Percentiles rank a stretch among this genome's conserved stretches.
These are phyloP conservation scores for Zea luxurians DNA, from an alignment of 176 grass and related monocot genomes.

Conservation along the genomic window DNA sequence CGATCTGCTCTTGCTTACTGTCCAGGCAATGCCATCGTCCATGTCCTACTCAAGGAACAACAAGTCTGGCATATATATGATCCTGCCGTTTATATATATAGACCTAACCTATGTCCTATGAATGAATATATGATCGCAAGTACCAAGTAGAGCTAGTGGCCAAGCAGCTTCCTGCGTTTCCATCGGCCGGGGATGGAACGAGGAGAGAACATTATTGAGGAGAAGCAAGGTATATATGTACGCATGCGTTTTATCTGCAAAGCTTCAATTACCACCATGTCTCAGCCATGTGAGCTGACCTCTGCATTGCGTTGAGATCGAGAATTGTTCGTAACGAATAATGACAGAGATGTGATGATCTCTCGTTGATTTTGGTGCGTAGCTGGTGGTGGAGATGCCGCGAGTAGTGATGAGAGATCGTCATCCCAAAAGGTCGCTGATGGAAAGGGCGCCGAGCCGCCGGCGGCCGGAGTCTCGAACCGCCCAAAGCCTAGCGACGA, in stretches of 20 bases:
- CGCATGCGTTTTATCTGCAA: too few species aligned
- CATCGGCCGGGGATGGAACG: conserved; percentile 22
- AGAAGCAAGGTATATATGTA: conserved; percentile 5
- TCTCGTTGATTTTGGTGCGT: too few species aligned
- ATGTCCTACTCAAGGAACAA: conserved; percentile 43
- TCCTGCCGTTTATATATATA: neutral
- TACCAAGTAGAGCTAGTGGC: neutral
- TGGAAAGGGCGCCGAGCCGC: neutral
- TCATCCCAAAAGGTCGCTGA: neutral
- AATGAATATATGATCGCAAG: neutral
- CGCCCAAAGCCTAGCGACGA: conserved; percentile 20
- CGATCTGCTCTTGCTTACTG: conserved; percentile 47
- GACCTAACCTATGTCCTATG: neutral
- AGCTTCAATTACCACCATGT: too few species aligned
- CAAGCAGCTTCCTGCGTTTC: neutral
- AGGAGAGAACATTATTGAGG: neutral
- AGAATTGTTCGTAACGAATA: neutral
- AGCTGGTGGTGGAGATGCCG: neutral
- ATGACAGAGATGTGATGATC: neutral
- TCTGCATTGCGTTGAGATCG: too few species aligned
- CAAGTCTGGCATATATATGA: too few species aligned
- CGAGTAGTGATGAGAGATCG: neutral
- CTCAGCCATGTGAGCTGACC: too few species aligned
- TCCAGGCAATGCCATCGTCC: conserved; percentile 37
- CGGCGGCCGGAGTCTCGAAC: neutral